A percentile compares a stretch with the other conserved stretches of the same genome.
Evolutionary conservation across 306 rosid genomes (phyloP).

Genomic region (Hippophae tibetana): DNA sequence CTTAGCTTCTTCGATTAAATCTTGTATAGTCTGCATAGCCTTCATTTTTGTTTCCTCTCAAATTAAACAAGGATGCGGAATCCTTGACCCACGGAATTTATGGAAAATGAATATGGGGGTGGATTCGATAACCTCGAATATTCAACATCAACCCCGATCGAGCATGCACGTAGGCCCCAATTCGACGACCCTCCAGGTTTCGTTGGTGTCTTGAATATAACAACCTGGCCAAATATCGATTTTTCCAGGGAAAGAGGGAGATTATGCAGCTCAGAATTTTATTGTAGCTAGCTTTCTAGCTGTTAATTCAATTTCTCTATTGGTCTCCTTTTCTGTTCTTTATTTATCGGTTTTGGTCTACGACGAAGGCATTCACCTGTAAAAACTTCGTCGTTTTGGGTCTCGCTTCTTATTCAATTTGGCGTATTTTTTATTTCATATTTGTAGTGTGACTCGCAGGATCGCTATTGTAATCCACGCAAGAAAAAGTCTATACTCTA

Average conservation of each 20-base stretch:
- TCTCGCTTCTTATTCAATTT: no score
- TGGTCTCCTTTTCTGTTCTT: no score
- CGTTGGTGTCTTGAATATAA: neutral
- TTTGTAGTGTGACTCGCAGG: no score
- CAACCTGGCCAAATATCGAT: neutral
- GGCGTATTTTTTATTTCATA: no score
- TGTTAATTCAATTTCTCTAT: no score
- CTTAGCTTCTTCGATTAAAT: conserved; percentile 76
- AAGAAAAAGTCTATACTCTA: no score
- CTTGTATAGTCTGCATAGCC: conserved; percentile 51
- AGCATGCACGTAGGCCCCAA: neutral
- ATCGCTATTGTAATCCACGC: no score
- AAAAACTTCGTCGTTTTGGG: no score
- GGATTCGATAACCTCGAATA: conserved; percentile 3
- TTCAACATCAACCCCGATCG: conserved; percentile 8
- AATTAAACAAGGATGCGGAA: conserved; percentile 7
- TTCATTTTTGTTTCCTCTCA: conserved; percentile 31
- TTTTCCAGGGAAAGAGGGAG: neutral
- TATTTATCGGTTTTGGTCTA: no score
- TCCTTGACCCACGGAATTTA: conserved; percentile 4
- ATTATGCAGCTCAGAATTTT: no score
- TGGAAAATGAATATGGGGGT: neutral
- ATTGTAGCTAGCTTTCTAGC: no score
- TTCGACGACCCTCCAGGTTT: neutral
- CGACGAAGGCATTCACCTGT: no score